Evolutionary conservation across 2,329 filamentous ascomycete species (phyloP).

Genomic region (Ascochyta lentis): DNA sequence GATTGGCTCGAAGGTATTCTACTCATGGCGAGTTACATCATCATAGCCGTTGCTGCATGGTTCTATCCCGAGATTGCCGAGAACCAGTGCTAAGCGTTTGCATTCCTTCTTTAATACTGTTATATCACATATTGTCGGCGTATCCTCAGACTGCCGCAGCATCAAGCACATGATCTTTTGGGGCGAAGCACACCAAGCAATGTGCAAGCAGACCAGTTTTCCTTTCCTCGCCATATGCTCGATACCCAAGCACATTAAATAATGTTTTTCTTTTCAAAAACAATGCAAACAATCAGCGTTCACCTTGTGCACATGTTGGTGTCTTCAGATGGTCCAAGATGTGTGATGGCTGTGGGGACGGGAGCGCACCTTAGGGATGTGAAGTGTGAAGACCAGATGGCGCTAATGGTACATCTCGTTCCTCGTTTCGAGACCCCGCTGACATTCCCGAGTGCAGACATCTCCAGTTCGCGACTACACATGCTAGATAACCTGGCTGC

Average conservation of each 20-base stretch:
- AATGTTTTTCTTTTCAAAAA: not conserved
- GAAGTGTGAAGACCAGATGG: not conserved
- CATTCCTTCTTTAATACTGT: not conserved
- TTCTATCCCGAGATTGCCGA: slow-evolving; percentile 49
- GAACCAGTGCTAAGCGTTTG: slow-evolving; percentile 8
- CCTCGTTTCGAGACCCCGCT: not conserved
- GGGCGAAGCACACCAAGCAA: not conserved
- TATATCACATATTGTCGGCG: not conserved
- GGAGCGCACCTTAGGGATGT: not conserved
- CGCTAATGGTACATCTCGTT: not conserved
- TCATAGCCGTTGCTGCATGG: slow-evolving; percentile 67
- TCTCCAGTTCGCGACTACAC: too few relatives aligned
- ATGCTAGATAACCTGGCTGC: not conserved
- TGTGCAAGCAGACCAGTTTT: not conserved
- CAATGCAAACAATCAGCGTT: not conserved
- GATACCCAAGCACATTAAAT: slow-evolving; percentile 9
- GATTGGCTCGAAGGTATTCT: slow-evolving; percentile 67
- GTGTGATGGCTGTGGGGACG: too few relatives aligned
- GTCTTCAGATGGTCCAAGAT: not conserved
- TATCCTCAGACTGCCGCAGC: not conserved
- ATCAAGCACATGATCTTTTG: not conserved
- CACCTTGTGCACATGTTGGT: too few relatives aligned
- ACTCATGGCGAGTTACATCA: slow-evolving; percentile 66
- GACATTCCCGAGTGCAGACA: not conserved
- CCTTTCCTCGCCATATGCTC: not conserved